These are phyloP conservation scores for Bolboschoenoplectus hybrid DNA, from an alignment of 202 grass and related monocot species.

Conservation along the genomic window DNA sequence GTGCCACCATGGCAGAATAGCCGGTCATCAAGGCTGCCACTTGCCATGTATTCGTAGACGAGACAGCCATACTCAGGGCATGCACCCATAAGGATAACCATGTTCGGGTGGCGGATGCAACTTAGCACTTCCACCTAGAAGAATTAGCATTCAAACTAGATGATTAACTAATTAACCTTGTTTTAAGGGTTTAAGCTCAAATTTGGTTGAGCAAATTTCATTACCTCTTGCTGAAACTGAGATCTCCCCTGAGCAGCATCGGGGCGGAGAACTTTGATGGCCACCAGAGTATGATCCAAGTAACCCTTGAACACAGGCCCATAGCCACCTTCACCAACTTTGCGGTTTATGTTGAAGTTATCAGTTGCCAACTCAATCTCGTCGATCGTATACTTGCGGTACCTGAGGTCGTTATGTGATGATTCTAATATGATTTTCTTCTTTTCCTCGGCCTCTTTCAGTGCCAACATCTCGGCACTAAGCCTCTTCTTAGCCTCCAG, in stretches of 20 bases:
- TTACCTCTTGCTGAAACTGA: constrained; percentile 92
- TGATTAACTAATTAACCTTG: background rate
- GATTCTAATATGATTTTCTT: constrained; percentile 31
- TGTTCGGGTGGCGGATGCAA: constrained; percentile 93
- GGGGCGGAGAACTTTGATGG: constrained; percentile 88
- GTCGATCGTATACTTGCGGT: constrained; percentile 69
- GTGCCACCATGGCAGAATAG: constrained; percentile 59
- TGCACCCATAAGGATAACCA: constrained; percentile 94
- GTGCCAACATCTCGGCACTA: constrained; percentile 56
- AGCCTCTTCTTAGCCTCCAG: constrained; percentile 75
- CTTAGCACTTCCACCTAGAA: constrained; percentile 77
- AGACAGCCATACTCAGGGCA: constrained; percentile 95
- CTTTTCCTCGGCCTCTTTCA: constrained; percentile 69
- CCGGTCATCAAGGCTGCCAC: constrained; percentile 87
- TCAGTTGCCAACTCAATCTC: constrained; percentile 85
- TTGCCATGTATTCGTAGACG: constrained; percentile 94
- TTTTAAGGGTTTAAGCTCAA: constrained; percentile 9
- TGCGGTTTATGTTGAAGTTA: constrained; percentile 58
- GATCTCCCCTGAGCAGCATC: constrained; percentile 82
- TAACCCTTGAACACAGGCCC: constrained; percentile 81
- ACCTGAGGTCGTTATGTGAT: constrained; percentile 38
- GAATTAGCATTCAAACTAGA: background rate
- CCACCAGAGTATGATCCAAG: constrained; percentile 83
- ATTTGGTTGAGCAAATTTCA: background rate
- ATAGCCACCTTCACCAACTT: constrained; percentile 93